phyloP scores from a whole-genome alignment of 495 filamentous ascomycete genomes.

The Aspergillus nidulans region DNA sequence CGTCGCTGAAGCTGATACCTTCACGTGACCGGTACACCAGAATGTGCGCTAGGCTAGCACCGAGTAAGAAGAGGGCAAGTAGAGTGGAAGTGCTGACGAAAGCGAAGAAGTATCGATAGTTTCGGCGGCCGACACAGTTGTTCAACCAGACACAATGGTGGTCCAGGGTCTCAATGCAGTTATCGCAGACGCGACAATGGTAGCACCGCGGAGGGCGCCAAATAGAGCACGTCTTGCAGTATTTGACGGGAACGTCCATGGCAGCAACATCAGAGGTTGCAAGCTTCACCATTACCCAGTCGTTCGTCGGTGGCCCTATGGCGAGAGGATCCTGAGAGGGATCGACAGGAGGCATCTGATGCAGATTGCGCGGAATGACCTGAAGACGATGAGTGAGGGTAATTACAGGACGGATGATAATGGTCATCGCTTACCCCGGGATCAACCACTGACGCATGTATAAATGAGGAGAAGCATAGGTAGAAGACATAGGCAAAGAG shows the following conservation, averaged over 20 bases:
- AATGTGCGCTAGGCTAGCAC: slow-evolving; percentile 73
- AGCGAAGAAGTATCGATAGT: slow-evolving; percentile 95
- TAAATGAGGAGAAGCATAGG: slow-evolving; percentile 85
- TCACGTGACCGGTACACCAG: slow-evolving; percentile 62
- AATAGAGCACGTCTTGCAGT: slow-evolving; percentile 93
- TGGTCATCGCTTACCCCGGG: slow-evolving; percentile 65
- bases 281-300: slow-evolving; percentile 86
- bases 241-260: slow-evolving; percentile 97
- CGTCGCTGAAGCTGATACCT: slow-evolving; percentile 56
- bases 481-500: slow-evolving; percentile 86
- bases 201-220: slow-evolving; percentile 95
- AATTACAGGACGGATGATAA: slow-evolving; percentile 11
- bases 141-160: slow-evolving; percentile 99
- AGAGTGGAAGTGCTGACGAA: slow-evolving; percentile 75
- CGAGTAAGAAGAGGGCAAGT: slow-evolving; percentile 71
- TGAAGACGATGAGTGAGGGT: slow-evolving; percentile 27
- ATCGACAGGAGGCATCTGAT: slow-evolving; percentile 54
- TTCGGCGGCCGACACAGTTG: slow-evolving; percentile 94
- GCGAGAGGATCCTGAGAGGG: slow-evolving; percentile 69
- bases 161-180: slow-evolving; percentile 95
- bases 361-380: slow-evolving; percentile 83
- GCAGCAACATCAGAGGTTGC: slow-evolving; percentile 66
- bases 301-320: slow-evolving; percentile 77
- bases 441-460: slow-evolving; percentile 87
- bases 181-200: slow-evolving; percentile 94